Evolutionary conservation across 2,329 filamentous ascomycete genomes (phyloP).

Genomic region (Penicillium vulpinum): DNA sequence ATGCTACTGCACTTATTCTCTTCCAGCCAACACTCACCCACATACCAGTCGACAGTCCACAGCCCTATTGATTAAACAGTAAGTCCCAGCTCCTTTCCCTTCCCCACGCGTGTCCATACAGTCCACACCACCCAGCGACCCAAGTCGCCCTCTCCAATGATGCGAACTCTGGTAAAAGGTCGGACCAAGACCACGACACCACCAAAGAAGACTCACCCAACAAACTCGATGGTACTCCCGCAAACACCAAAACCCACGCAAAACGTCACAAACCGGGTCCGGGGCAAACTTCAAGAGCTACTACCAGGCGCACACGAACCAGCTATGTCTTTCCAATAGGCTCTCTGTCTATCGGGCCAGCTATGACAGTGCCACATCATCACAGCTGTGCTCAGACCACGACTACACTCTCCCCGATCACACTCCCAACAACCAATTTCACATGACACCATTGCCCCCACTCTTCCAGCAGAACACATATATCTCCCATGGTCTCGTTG

Average conservation of each 20-base stretch:
- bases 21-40: neutral
- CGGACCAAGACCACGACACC: slow-evolving; percentile 34
- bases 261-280: neutral
- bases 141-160: slow-evolving; percentile 39
- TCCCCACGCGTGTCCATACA: neutral
- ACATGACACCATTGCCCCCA: neutral
- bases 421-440: neutral
- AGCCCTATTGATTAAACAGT: neutral
- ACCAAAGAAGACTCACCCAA: slow-evolving; percentile 3
- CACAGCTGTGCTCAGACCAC: slow-evolving; percentile 2
- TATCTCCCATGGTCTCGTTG: neutral
- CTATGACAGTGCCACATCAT: neutral
- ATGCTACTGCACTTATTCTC: neutral
- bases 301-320: neutral
- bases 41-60: neutral
- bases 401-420: neutral
- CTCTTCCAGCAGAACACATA: slow-evolving; percentile 12
- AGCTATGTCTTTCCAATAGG: neutral
- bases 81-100: neutral
- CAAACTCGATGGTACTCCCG: slow-evolving; percentile 27
- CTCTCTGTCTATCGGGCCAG: neutral
- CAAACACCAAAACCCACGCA: neutral
- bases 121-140: neutral
- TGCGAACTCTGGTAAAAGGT: slow-evolving; percentile 50
- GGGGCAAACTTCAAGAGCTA: neutral